Conservation (phyloP, 1,139 yeast species). For the Sugiyamaella xylanicola region DNA sequence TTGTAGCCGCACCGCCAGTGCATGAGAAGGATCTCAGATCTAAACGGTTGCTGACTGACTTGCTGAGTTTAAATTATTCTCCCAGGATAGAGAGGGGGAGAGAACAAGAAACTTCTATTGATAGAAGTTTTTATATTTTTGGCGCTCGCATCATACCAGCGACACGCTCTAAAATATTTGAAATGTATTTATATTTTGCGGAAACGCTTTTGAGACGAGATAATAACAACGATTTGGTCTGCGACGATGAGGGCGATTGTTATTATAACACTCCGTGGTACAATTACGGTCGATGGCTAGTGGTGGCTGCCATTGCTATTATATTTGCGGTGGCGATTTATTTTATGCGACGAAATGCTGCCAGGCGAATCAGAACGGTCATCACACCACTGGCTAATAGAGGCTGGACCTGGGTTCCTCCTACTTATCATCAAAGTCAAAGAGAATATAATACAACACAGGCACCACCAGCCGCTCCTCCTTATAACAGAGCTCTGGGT, state of each 20-base stretch:
- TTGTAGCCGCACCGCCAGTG: not conserved
- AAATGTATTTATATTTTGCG: not conserved
- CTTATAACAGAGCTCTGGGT: slow-evolving; percentile 50
- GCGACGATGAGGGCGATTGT: slow-evolving; percentile 11
- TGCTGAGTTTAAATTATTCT: no score
- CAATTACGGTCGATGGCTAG: slow-evolving; percentile 52
- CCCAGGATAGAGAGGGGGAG: no score
- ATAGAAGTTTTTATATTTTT: no score
- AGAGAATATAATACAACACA: slow-evolving; percentile 49
- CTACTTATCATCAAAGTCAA: slow-evolving; percentile 77
- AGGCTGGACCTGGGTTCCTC: slow-evolving; percentile 92
- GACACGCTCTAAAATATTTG: not conserved
- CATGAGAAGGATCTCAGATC: not conserved
- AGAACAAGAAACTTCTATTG: no score
- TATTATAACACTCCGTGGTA: slow-evolving; percentile 31
- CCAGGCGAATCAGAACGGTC: slow-evolving; percentile 61
- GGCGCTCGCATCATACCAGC: not conserved
- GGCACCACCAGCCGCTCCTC: slow-evolving; percentile 37
- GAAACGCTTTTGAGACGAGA: not conserved
- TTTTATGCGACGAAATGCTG: slow-evolving; percentile 51
- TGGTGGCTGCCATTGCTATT: slow-evolving; percentile 51
- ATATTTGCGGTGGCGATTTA: slow-evolving; percentile 55
- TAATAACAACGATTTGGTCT: not conserved
- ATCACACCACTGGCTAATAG: slow-evolving; percentile 76
- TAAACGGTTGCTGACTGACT: not conserved